Percentiles rank a stretch among this genome's conserved stretches.
These are phyloP conservation scores for Camelina hispida DNA, from an alignment of 345 rosid genomes.

Conservation along the genomic window DNA sequence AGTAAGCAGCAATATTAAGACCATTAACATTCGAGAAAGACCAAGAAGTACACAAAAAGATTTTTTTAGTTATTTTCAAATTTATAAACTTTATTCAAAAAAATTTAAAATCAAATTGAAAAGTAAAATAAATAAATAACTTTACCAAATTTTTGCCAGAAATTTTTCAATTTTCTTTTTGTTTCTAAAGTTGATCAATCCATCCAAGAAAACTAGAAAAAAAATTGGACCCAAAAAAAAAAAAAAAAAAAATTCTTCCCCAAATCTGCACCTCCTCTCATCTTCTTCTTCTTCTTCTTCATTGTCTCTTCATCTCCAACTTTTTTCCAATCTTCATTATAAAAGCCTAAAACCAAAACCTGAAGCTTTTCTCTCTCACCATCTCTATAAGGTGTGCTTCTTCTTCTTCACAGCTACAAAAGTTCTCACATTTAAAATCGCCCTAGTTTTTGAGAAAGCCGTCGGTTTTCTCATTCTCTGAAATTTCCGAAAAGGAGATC, in stretches of 20 bases:
- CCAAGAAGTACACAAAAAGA: not conserved
- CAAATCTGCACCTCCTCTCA: conserved; percentile 46
- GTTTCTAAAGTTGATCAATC: conserved; percentile 31
- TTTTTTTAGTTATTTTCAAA: not conserved
- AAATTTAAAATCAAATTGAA: not conserved
- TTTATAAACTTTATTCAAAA: not conserved
- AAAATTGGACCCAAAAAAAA: not conserved
- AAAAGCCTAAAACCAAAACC: conserved; percentile 16
- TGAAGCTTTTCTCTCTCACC: conserved; percentile 10
- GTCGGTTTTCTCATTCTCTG: conserved; percentile 31
- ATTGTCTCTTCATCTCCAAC: conserved; percentile 10
- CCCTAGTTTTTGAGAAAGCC: conserved; percentile 19
- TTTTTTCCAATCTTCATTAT: conserved; percentile 23
- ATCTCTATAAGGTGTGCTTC: conserved; percentile 22
- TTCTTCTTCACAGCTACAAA: conserved; percentile 23
- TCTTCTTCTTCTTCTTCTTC: conserved; percentile 20
- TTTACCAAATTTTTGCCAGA: conserved; percentile 39
- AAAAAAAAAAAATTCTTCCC: conserved; percentile 11
- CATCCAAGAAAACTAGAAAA: conserved; percentile 21
- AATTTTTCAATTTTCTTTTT: not conserved
- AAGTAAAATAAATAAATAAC: conserved; percentile 13
- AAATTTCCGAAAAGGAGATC: conserved; percentile 30
- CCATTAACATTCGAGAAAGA: conserved; percentile 28
- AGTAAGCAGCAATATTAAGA: conserved; percentile 33
- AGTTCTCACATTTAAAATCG: conserved; percentile 39